Conservation (phyloP, 768 basidiomycete genomes). For the Asterophora lycoperdoides region DNA sequence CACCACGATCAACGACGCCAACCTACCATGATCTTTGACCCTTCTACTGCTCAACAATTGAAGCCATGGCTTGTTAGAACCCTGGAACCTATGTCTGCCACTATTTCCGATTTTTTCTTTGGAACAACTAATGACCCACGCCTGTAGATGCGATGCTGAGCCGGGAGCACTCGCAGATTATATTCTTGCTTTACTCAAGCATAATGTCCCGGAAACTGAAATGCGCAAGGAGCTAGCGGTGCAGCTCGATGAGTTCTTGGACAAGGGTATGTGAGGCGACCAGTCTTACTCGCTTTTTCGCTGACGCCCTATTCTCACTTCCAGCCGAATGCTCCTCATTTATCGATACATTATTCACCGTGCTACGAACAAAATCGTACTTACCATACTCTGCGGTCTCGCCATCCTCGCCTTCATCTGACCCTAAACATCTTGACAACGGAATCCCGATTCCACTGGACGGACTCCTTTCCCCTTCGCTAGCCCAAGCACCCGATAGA, state of each 20-base stretch:
- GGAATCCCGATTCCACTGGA: constrained; percentile 84
- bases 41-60: constrained; percentile 58
- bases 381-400: constrained; percentile 58
- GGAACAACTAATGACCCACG: constrained; percentile 15
- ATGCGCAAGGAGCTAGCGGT: constrained; percentile 72
- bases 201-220: constrained; percentile 78
- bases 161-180: constrained; percentile 92
- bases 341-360: constrained; percentile 81
- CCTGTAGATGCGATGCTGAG: constrained; percentile 88
- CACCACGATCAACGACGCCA: background rate
- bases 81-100: constrained; percentile 82
- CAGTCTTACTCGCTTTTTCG: constrained; percentile 10
- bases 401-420: constrained; percentile 36
- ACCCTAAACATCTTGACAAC: constrained; percentile 43
- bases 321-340: constrained; percentile 63
- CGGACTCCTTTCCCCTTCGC: constrained; percentile 44
- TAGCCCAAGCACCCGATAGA: constrained; percentile 44
- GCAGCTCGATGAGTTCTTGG: constrained; percentile 90
- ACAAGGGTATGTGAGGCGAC: constrained; percentile 58
- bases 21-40: constrained; percentile 60
- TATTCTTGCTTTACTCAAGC: constrained; percentile 88
- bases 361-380: constrained; percentile 82
- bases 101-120: constrained; percentile 6
- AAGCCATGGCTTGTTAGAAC: constrained; percentile 87
- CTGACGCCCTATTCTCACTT: constrained; percentile 10